Conservation (phyloP, 345 rosid species). For the Gossypium stocksii region DNA sequence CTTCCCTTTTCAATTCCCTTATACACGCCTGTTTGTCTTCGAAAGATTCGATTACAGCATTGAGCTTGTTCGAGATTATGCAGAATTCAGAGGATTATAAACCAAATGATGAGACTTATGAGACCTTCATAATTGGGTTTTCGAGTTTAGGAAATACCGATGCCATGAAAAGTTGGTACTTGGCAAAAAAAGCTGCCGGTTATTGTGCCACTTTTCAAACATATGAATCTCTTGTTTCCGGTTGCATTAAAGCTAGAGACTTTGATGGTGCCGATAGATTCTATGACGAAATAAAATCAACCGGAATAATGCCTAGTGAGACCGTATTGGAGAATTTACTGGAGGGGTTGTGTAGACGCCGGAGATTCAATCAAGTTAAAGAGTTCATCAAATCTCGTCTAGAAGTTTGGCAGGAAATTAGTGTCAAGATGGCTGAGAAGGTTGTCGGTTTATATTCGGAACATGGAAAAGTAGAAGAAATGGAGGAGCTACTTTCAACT, state of each 20-base stretch:
- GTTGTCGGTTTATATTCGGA: conserved; percentile 21
- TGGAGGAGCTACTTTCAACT: conserved; percentile 30
- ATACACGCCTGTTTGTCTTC: conserved; percentile 26
- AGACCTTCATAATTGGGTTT: conserved; percentile 30
- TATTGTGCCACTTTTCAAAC: conserved; percentile 24
- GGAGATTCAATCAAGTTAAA: conserved; percentile 17
- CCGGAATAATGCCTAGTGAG: conserved; percentile 24
- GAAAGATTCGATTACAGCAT: conserved; percentile 20
- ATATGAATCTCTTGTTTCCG: conserved; percentile 28
- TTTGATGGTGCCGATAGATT: conserved; percentile 27
- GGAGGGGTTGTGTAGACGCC: conserved; percentile 24
- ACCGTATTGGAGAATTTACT: conserved; percentile 26
- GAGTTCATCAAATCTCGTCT: conserved; percentile 23
- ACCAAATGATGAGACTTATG: conserved; percentile 32
- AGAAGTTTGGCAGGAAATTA: conserved; percentile 28
- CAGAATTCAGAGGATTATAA: conserved; percentile 23
- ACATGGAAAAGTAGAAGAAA: conserved; percentile 24
- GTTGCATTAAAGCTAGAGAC: conserved; percentile 24
- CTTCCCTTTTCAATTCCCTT: conserved; percentile 35
- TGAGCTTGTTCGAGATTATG: conserved; percentile 42
- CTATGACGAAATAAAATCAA: conserved; percentile 24
- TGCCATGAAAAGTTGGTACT: conserved; percentile 28
- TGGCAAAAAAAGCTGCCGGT: conserved; percentile 31
- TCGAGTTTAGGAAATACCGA: conserved; percentile 26
- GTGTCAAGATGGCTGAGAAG: conserved; percentile 24